Base-by-base conservation (phyloP, 164 flowering plant genomes). In the Nymphaea thermarum region DNA sequence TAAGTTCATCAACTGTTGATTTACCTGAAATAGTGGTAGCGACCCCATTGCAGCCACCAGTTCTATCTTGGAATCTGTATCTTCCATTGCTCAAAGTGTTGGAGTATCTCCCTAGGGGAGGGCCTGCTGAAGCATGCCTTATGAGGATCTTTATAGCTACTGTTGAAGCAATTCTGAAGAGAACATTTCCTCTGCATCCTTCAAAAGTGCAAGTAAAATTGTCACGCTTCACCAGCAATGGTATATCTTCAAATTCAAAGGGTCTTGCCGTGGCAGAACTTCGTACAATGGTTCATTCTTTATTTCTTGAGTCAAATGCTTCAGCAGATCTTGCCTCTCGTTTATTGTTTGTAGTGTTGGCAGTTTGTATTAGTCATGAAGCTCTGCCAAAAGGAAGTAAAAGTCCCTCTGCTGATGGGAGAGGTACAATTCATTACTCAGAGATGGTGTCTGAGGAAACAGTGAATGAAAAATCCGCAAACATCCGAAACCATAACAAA, bases 131-230 rank as follows among this genome's bases (percentile, higher is more conserved):
- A 84, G 95, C 98, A 67, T 89, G 96, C 74, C 93, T 93, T 43
- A 88, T 93, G 94, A 91, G 88, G 71, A 91, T 93, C 68, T 93
- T 93, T 86, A 96, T 89, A 71, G 98, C 97, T 41, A 91, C 97
- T 44, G 98, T 93, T 42, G 97, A 93, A 80, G 89, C 96, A 44
- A 83, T 93, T 73, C 89, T 93, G 44, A 85, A 80, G 65, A 81
- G 98, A 77, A 91, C 97, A 51, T 91, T 91, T 78, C 98, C 96
- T 25, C 1, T 25, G 36, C 36, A 25, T 25, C 36, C 36, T 25
- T 25, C 36, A 25, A 25, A 25, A 25, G 36, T 25, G 0, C 36
- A 25, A 1, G 36, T 25, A 25, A 25, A 25, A 1, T 25, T 25
- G 36, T 25, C 36, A 25, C 36, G 36, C 36, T 25, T 25, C 36